phyloP scores from a whole-genome alignment of 2,329 filamentous ascomycete genomes.

The Beauveria pseudobassiana region DNA sequence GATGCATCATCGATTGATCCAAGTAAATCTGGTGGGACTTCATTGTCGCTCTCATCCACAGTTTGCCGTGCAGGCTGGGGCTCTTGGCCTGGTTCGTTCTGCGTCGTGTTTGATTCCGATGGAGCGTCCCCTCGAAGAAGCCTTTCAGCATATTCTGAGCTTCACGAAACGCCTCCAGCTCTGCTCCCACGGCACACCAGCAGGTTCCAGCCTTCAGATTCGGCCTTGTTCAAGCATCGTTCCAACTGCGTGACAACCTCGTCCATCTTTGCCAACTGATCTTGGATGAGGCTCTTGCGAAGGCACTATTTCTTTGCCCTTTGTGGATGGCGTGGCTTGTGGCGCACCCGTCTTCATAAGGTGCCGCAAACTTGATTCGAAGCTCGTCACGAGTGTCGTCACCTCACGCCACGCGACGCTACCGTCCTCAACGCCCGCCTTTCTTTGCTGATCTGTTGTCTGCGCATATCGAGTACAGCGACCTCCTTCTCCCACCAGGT shows the following conservation, averaged over 20 bases:
- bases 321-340: slow-evolving; percentile 11
- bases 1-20: slow-evolving; percentile 25
- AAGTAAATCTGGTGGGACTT: slow-evolving; percentile 24
- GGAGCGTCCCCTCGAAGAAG: slow-evolving; percentile 9
- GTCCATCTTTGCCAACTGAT: slow-evolving; percentile 49
- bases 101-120: slow-evolving; percentile 6
- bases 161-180: slow-evolving; percentile 58
- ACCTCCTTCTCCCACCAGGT: slow-evolving; percentile 64
- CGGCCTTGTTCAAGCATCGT: slow-evolving; percentile 44
- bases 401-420: slow-evolving; percentile 58
- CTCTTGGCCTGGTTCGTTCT: not conserved
- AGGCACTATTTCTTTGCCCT: slow-evolving; percentile 24
- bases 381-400: slow-evolving; percentile 50
- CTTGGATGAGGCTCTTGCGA: slow-evolving; percentile 31
- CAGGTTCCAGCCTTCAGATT: slow-evolving; percentile 62
- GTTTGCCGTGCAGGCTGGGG: not conserved
- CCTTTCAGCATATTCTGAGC: slow-evolving; percentile 47
- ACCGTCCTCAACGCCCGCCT: slow-evolving; percentile 59
- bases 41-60: slow-evolving; percentile 18
- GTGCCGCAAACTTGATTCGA: slow-evolving; percentile 55
- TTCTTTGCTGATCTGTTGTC: slow-evolving; percentile 51
- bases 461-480: slow-evolving; percentile 45
- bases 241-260: slow-evolving; percentile 48
- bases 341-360: slow-evolving; percentile 36
- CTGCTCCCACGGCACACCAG: slow-evolving; percentile 68